A percentile compares a stretch with the other conserved stretches of the same genome.
phyloP scores from a whole-genome alignment of 148 eudicot genomes.

The Rheum nobile region DNA sequence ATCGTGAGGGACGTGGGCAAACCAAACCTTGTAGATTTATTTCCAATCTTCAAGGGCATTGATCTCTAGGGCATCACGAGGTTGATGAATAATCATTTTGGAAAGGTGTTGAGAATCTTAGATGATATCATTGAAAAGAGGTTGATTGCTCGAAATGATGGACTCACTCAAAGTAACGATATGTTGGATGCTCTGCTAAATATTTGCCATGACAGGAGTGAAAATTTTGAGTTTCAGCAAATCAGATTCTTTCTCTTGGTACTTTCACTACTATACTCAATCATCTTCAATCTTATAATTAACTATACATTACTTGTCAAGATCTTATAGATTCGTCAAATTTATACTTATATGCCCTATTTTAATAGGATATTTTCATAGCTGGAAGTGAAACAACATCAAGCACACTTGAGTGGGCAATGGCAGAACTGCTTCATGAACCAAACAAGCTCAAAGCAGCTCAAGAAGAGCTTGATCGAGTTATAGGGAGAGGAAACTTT shows the following conservation, averaged over 20 bases:
- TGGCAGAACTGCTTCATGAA: neutral
- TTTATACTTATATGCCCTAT: no score
- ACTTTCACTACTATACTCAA: neutral
- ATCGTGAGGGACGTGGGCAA: constrained; percentile 16
- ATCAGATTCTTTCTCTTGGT: constrained; percentile 22
- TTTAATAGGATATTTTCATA: neutral
- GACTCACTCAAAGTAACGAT: constrained; percentile 2
- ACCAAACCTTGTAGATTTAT: constrained; percentile 25
- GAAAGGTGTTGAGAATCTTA: constrained; percentile 15
- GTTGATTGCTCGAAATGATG: neutral
- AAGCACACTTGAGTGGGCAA: neutral
- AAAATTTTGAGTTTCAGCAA: constrained; percentile 8
- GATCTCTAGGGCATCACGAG: constrained; percentile 20
- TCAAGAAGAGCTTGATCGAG: neutral
- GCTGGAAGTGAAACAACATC: neutral
- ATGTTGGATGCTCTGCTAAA: constrained; percentile 20
- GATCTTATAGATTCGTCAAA: no score
- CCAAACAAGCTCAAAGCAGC: neutral
- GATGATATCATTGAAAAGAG: constrained; percentile 17
- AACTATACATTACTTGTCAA: no score
- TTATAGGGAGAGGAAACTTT: neutral
- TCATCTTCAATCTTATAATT: neutral
- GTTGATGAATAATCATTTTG: constrained; percentile 7
- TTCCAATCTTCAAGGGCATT: constrained; percentile 14
- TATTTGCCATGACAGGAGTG: constrained; percentile 9